A percentile compares a stretch with the other conserved stretches of the same genome.
Conservation (phyloP, 805 yeast genomes). For the Wickerhamomyces pijperi region DNA sequence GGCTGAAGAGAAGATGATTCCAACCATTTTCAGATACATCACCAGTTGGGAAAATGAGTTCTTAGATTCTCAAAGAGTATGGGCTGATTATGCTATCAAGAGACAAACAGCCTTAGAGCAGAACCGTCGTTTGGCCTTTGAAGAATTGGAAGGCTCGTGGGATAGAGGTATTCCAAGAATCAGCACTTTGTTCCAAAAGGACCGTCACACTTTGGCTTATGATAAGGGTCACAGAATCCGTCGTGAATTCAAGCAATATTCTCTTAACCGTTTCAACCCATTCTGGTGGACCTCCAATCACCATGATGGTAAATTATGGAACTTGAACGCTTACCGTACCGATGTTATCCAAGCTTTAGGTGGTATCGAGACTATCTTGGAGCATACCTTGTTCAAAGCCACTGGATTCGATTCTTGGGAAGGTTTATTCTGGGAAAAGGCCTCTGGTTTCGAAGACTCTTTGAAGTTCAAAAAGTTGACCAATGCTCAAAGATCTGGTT, state of each 20-base stretch:
- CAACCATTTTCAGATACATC: slow-evolving; percentile 86
- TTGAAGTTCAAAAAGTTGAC: slow-evolving; percentile 90
- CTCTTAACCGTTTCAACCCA: slow-evolving; percentile 66
- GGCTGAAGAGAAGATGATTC: slow-evolving; percentile 70
- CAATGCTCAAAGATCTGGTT: slow-evolving; percentile 94
- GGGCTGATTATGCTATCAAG: slow-evolving; percentile 94
- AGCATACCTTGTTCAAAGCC: slow-evolving; percentile 89
- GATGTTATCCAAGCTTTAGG: slow-evolving; percentile 97
- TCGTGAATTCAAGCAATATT: slow-evolving; percentile 63
- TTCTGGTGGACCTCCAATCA: slow-evolving; percentile 94
- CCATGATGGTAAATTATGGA: slow-evolving; percentile 96
- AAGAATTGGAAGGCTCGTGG: slow-evolving; percentile 92
- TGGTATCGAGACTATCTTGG: slow-evolving; percentile 91
- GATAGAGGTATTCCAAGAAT: slow-evolving; percentile 95
- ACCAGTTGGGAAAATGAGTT: slow-evolving; percentile 97
- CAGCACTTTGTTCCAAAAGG: slow-evolving; percentile 89
- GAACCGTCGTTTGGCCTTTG: slow-evolving; percentile 78
- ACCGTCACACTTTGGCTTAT: slow-evolving; percentile 85
- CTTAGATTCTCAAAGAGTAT: slow-evolving; percentile 85
- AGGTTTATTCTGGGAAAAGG: slow-evolving; percentile 97
- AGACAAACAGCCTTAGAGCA: slow-evolving; percentile 79
- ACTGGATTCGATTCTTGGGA: slow-evolving; percentile 99
- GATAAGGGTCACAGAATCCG: slow-evolving; percentile 90
- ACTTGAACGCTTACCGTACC: slow-evolving; percentile 79
- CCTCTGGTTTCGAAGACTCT: slow-evolving; percentile 94